These are phyloP conservation scores for Volvox carteri DNA, from an alignment of 163 green algal species.

Conservation along the genomic window DNA sequence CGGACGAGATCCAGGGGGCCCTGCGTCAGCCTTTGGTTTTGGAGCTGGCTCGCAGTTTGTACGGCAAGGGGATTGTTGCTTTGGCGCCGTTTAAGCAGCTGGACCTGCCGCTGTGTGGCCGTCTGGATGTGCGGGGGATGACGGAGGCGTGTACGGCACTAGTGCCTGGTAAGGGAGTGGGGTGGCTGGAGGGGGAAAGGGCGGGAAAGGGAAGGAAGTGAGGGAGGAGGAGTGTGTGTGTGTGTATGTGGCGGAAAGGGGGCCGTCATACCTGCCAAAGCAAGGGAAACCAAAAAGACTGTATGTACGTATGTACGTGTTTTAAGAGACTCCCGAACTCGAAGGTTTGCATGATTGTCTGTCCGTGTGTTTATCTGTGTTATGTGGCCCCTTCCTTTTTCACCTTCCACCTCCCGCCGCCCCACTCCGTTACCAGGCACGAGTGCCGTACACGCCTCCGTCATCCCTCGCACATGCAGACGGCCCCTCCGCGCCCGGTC, in stretches of 20 bases:
- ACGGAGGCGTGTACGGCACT: slow-evolving; percentile 35
- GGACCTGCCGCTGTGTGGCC: slow-evolving; percentile 2
- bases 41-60: slow-evolving; percentile 33
- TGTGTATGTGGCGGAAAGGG: too few species aligned
- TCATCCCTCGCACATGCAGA: slow-evolving; percentile 14
- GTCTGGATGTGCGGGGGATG: slow-evolving; percentile 6
- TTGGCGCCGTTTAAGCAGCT: neutral
- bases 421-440: slow-evolving; percentile 30
- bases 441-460: slow-evolving; percentile 33
- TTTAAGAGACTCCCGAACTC: too few species aligned
- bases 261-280: too few species aligned
- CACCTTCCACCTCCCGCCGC: too few species aligned
- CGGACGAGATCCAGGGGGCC: slow-evolving; percentile 20
- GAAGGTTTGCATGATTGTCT: too few species aligned
- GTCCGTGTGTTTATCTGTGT: too few species aligned
- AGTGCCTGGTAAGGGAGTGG: slow-evolving; percentile 30
- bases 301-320: too few species aligned
- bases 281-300: too few species aligned
- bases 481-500: neutral
- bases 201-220: too few species aligned
- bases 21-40: slow-evolving; percentile 27
- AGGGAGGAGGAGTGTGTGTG: neutral
- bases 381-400: too few species aligned
- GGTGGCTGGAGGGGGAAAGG: too few species aligned
- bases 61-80: slow-evolving; percentile 1